Percentiles rank a stretch among this genome's conserved stretches.
Conservation (phyloP, 352 stramenopile genomes). For the Paralagenidium karlingii region DNA sequence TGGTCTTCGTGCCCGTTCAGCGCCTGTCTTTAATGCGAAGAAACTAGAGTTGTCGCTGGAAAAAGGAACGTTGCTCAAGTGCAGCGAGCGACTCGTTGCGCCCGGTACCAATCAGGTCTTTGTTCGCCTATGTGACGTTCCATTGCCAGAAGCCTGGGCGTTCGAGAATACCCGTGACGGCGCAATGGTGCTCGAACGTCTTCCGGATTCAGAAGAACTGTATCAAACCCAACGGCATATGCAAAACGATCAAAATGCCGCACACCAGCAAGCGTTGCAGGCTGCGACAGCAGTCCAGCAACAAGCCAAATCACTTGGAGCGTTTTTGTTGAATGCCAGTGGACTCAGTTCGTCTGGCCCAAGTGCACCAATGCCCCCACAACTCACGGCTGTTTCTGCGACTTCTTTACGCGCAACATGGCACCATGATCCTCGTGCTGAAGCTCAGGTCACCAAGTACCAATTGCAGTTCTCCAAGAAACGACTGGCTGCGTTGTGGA, state of each 20-base stretch:
- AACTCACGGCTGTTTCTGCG: constrained; percentile 36
- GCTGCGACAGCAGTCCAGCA: constrained; percentile 8
- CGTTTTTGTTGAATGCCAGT: constrained; percentile 37
- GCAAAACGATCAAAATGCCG: constrained; percentile 11
- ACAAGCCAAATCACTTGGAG: constrained; percentile 54
- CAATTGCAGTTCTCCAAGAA: constrained; percentile 79
- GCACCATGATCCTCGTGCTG: constrained; percentile 48
- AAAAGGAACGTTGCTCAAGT: constrained; percentile 36
- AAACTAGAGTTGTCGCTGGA: constrained; percentile 39
- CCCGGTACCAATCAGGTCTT: constrained; percentile 56
- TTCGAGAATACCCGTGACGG: constrained; percentile 54
- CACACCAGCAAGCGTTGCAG: constrained; percentile 1
- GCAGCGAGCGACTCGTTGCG: constrained; percentile 31
- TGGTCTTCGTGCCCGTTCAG: constrained; percentile 25
- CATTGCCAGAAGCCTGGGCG: constrained; percentile 22
- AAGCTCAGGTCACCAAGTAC: constrained; percentile 47
- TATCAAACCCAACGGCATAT: neutral
- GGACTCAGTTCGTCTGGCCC: constrained; percentile 15
- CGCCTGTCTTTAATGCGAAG: constrained; percentile 31
- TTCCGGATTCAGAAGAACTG: constrained; percentile 3
- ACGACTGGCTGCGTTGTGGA: constrained; percentile 64
- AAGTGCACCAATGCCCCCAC: constrained; percentile 30
- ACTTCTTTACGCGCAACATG: constrained; percentile 63
- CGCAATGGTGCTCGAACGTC: constrained; percentile 22
- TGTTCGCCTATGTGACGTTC: constrained; percentile 19